Evolutionary conservation across 352 stramenopile genomes (phyloP).

Genomic region (Blastocystis sp.): DNA sequence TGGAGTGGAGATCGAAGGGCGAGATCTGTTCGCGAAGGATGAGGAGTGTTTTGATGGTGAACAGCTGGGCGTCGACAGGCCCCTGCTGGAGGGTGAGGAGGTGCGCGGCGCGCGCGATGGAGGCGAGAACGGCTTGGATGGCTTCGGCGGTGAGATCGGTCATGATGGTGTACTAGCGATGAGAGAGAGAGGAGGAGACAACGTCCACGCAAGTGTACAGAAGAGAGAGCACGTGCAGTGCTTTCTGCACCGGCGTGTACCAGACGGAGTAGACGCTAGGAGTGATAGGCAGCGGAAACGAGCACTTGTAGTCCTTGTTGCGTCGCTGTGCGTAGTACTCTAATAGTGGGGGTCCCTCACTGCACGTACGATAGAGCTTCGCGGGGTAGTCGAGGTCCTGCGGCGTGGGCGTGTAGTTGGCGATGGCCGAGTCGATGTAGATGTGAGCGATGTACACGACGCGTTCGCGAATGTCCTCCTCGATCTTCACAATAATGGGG

Average conservation of each 20-base stretch:
- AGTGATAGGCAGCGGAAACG: not conserved
- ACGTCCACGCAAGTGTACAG: slow-evolving; percentile 47
- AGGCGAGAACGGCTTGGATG: not conserved
- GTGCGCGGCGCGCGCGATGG: not conserved
- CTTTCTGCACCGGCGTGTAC: slow-evolving; percentile 47
- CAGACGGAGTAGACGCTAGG: slow-evolving; percentile 28
- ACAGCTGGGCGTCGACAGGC: slow-evolving; percentile 1
- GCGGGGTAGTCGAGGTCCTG: slow-evolving; percentile 52
- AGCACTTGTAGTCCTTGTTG: not conserved
- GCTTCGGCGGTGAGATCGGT: slow-evolving; percentile 41
- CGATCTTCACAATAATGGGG: slow-evolving; percentile 26
- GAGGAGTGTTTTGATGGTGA: slow-evolving; percentile 46
- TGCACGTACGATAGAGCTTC: slow-evolving; percentile 18
- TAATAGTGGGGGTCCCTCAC: not conserved
- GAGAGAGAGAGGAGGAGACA: not conserved
- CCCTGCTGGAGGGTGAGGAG: not conserved
- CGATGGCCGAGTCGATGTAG: slow-evolving; percentile 40
- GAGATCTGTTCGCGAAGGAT: slow-evolving; percentile 59
- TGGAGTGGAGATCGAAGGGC: slow-evolving; percentile 48
- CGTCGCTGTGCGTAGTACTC: slow-evolving; percentile 26
- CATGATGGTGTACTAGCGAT: slow-evolving; percentile 56
- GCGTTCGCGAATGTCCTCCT: slow-evolving; percentile 51
- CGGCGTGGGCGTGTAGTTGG: not conserved
- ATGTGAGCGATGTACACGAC: slow-evolving; percentile 30
- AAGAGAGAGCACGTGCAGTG: slow-evolving; percentile 29